Evolutionary conservation across 352 stramenopile species (phyloP).

Genomic region (Pythium brachiatum): DNA sequence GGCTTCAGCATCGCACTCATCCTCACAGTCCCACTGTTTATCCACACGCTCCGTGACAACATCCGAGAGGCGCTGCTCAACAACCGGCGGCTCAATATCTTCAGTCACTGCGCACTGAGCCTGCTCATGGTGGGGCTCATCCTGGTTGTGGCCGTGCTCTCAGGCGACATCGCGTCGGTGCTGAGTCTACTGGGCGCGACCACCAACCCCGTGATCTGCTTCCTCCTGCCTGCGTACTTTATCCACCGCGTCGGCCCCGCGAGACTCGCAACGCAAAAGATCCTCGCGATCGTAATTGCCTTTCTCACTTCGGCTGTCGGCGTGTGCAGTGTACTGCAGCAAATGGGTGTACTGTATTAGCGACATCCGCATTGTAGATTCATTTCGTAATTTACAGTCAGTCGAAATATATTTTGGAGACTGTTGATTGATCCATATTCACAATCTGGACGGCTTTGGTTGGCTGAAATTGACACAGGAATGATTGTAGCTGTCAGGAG

Average conservation of each 20-base stretch:
- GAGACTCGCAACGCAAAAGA: slow-evolving; percentile 40
- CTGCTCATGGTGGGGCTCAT: slow-evolving; percentile 46
- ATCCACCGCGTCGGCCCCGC: slow-evolving; percentile 47
- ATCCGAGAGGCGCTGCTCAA: slow-evolving; percentile 63
- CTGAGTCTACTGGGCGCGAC: slow-evolving; percentile 80
- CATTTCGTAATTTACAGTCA: not conserved
- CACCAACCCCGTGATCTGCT: slow-evolving; percentile 87
- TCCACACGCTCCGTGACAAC: slow-evolving; percentile 84
- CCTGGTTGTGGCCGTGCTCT: slow-evolving; percentile 62
- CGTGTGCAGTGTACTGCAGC: slow-evolving; percentile 56
- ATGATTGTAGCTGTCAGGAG: not conserved
- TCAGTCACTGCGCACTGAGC: slow-evolving; percentile 53
- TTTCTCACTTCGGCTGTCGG: slow-evolving; percentile 45
- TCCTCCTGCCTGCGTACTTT: slow-evolving; percentile 83
- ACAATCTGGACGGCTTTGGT: not conserved
- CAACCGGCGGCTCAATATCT: slow-evolving; percentile 46
- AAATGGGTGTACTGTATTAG: slow-evolving; percentile 30
- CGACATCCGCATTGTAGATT: not conserved
- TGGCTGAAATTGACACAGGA: not conserved
- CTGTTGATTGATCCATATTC: not conserved
- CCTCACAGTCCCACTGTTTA: slow-evolving; percentile 79
- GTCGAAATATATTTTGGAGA: not conserved
- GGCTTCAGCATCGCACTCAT: slow-evolving; percentile 84
- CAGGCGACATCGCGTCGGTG: slow-evolving; percentile 79
- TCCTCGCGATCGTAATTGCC: slow-evolving; percentile 43